These are phyloP conservation scores for Gaeumannomyces tritici DNA, from an alignment of 2,329 filamentous ascomycete species.

Conservation along the genomic window DNA sequence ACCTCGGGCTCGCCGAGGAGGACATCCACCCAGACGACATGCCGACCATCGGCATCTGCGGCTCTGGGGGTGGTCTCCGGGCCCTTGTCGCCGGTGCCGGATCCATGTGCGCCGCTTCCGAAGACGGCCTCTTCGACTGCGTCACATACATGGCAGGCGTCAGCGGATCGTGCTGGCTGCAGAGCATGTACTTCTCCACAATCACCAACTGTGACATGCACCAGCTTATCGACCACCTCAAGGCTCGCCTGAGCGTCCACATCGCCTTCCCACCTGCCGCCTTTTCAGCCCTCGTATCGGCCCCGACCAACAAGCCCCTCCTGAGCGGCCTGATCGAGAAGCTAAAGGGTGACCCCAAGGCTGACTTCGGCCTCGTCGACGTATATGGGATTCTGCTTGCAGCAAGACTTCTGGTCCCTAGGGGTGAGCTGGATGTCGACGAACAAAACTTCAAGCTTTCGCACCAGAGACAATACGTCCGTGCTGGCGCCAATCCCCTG, in stretches of 20 bases:
- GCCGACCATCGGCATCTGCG: conserved; percentile 86
- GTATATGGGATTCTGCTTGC: conserved; percentile 82
- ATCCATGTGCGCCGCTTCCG: conserved; percentile 72
- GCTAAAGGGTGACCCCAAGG: conserved; percentile 68
- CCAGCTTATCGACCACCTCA: conserved; percentile 73
- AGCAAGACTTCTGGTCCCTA: conserved; percentile 75
- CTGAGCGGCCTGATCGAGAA: conserved; percentile 87
- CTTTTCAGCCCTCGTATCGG: conserved; percentile 69
- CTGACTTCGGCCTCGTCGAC: conserved; percentile 85
- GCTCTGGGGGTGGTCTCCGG: conserved; percentile 82
- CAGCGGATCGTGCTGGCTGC: conserved; percentile 93
- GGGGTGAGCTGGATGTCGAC: conserved; percentile 69
- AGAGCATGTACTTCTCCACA: conserved; percentile 77
- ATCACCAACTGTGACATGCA: conserved; percentile 59
- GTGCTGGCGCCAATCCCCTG: conserved; percentile 71
- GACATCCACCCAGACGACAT: conserved; percentile 91
- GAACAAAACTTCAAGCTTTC: conserved; percentile 83
- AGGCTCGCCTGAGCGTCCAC: conserved; percentile 73
- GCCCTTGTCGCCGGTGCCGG: conserved; percentile 86
- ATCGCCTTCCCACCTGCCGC: conserved; percentile 88
- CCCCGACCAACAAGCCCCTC: conserved; percentile 88
- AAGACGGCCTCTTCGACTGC: conserved; percentile 87
- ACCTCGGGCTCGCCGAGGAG: conserved; percentile 66
- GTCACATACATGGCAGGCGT: conserved; percentile 92
- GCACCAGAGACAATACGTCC: conserved; percentile 67